Evolutionary conservation across 768 basidiomycete species (phyloP), one percentile per base, ranked within the genome.

Genomic region (Pleurotus platypus): DNA sequence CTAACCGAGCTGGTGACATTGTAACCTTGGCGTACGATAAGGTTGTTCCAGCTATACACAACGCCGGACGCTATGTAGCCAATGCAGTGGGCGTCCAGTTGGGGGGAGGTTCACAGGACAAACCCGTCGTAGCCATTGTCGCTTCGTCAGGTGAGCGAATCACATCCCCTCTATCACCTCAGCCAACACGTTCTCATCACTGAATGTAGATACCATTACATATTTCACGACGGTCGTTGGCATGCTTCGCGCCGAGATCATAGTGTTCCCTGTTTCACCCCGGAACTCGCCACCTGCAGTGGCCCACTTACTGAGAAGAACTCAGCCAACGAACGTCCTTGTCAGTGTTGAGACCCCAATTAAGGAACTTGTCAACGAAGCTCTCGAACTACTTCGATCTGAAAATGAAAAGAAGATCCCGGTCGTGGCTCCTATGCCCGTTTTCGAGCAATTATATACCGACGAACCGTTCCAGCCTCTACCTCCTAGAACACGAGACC

Each of bases 261-360:
- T 54, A 24, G 46, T 57, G 4, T 67, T 71, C 30, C 62, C 67
- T 13, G 59, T 68, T n/a, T 66, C 68, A n/a, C 58, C 64, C 3
- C 58, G 63, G 11, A 64, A 68, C 51, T 66, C 66, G 6, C 47
- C 58, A 9, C 59, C 49, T 5, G 75, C 72, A 1, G 61, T 78
- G 6, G 67, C 66, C 0, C 72, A 76, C 60, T 64, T 78, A 4
- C 59, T 76, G 8, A 42, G 47, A 15, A 56, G 59, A 46, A 68
- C 61, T 6, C 57, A 59, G 2, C 59, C 61, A 2, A 61, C 54
- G 0, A 66, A 69, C 40, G 18, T 71, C 12, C 60, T 69, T 46
- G 60, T 70, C 42, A 64, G 63, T 26, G 46, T 47, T 9, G 70
- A 68, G 46, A 8, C 49, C 4, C 40, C 62, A 2, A 65, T 64